Evolutionary conservation across 352 stramenopile species (phyloP).

Genomic region (Phytophthora quininea): DNA sequence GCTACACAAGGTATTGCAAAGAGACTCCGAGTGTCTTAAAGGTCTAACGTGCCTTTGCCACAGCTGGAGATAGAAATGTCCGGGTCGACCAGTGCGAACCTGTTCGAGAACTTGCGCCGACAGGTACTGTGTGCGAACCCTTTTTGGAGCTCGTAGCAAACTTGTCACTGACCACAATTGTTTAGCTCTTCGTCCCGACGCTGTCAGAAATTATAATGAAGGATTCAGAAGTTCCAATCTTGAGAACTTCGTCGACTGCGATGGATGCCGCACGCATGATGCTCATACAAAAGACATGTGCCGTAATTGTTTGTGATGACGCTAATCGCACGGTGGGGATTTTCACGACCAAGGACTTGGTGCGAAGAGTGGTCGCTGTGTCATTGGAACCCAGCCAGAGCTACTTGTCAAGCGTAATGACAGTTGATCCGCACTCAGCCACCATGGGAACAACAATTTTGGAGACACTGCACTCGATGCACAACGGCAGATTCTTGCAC

Average conservation of each 20-base stretch:
- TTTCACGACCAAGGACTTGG: constrained; percentile 98
- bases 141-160: not conserved
- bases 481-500: constrained; percentile 97
- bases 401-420: constrained; percentile 93
- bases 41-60: not conserved
- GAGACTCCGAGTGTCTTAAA: too few relatives aligned
- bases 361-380: constrained; percentile 94
- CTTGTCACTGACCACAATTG: not conserved
- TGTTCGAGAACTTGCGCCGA: constrained; percentile 84
- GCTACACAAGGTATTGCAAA: constrained; percentile 70
- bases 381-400: constrained; percentile 85
- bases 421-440: constrained; percentile 92
- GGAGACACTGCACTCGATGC: constrained; percentile 97
- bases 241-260: constrained; percentile 56
- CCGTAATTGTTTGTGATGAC: constrained; percentile 91
- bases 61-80: constrained; percentile 69
- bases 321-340: constrained; percentile 92
- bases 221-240: constrained; percentile 58
- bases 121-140: constrained; percentile 46
- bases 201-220: constrained; percentile 80
- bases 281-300: constrained; percentile 80
- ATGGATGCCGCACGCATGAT: constrained; percentile 80
- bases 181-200: constrained; percentile 84
- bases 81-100: constrained; percentile 54
- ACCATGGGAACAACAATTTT: constrained; percentile 94